Percentiles rank a stretch among this genome's conserved stretches.
Evolutionary conservation across 176 grass and related monocot genomes (phyloP).

Genomic region (Oryza glaberrima): DNA sequence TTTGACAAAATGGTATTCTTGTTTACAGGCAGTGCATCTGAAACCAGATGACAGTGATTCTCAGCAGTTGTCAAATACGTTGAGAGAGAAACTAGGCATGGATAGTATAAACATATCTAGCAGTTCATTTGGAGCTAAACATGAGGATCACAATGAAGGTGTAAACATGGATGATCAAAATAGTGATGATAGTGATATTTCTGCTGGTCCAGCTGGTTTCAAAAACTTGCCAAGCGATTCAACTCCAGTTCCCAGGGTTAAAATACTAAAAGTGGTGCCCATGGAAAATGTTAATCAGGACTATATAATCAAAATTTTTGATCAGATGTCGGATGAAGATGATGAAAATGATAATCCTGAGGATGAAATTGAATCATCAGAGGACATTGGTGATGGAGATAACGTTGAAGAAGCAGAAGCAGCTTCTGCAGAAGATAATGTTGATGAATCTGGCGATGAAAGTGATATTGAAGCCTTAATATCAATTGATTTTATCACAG

Average conservation of each 20-base stretch:
- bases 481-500: slow-evolving; percentile 55
- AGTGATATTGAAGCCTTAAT: slow-evolving; percentile 56
- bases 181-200: slow-evolving; percentile 58
- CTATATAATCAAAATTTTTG: slow-evolving; percentile 85
- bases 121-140: slow-evolving; percentile 56
- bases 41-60: slow-evolving; percentile 64
- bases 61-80: slow-evolving; percentile 45
- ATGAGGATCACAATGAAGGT: slow-evolving; percentile 44
- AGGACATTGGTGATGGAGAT: slow-evolving; percentile 63
- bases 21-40: slow-evolving; percentile 82
- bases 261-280: slow-evolving; percentile 78
- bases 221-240: slow-evolving; percentile 63
- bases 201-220: slow-evolving; percentile 58
- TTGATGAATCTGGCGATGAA: slow-evolving; percentile 53
- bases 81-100: slow-evolving; percentile 52
- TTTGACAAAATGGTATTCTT: not conserved
- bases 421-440: slow-evolving; percentile 55
- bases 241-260: slow-evolving; percentile 62
- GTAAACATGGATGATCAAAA: slow-evolving; percentile 57
- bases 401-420: slow-evolving; percentile 64
- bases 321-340: slow-evolving; percentile 86
- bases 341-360: slow-evolving; percentile 62
- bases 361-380: slow-evolving; percentile 54
- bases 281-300: slow-evolving; percentile 74
- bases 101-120: slow-evolving; percentile 61